A percentile compares a stretch with the other conserved stretches of the same genome.
phyloP scores from a whole-genome alignment of 345 rosid genomes.

The Gossypioides kirkii region DNA sequence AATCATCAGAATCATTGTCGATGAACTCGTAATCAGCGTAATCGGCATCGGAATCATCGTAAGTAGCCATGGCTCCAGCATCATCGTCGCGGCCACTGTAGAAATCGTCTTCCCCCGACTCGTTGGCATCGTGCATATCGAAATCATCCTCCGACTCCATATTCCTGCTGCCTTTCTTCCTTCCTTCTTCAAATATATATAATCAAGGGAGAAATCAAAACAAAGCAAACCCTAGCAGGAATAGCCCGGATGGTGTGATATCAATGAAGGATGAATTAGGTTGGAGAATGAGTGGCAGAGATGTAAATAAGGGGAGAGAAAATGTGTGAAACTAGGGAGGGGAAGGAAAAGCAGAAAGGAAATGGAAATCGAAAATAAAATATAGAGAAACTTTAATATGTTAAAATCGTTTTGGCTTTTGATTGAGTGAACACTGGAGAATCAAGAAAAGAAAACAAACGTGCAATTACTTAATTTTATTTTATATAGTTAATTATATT shows the following conservation, averaged over 20 bases:
- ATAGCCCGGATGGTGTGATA: neutral
- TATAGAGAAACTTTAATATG: neutral
- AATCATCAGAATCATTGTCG: conserved; percentile 67
- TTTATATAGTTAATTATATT: neutral
- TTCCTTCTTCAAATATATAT: neutral
- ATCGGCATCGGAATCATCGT: conserved; percentile 52
- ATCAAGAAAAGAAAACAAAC: neutral
- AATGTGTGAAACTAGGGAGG: neutral
- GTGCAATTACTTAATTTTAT: neutral
- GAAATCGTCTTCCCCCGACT: conserved; percentile 65
- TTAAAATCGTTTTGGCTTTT: neutral
- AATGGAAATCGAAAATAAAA: neutral
- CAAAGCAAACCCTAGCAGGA: conserved; percentile 5
- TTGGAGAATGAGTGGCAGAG: conserved; percentile 1
- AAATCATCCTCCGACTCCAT: conserved; percentile 54
- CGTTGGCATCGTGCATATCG: conserved; percentile 49
- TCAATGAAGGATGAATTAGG: neutral
- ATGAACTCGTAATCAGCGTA: conserved; percentile 59
- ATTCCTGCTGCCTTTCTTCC: neutral
- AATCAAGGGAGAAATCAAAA: neutral
- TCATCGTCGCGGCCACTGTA: conserved; percentile 70
- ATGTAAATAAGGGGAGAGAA: neutral
- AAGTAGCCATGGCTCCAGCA: conserved; percentile 27
- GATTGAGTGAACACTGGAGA: neutral
- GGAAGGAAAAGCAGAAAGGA: neutral